phyloP scores from a whole-genome alignment of 2,329 filamentous ascomycete species.

The Incumbomyces lentus region DNA sequence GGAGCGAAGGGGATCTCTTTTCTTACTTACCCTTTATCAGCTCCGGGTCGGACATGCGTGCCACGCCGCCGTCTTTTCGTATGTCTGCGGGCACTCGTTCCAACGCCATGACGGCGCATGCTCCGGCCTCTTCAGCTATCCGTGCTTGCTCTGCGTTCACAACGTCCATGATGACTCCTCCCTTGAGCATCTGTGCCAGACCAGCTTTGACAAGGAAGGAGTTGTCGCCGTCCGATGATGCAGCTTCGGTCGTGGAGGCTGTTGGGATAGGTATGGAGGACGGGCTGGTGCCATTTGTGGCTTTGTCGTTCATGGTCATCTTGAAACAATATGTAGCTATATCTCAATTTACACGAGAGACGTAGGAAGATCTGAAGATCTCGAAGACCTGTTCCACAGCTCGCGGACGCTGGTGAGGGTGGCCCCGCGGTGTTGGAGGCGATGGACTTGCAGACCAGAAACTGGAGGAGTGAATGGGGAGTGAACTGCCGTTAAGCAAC shows the following conservation, averaged over 20 bases:
- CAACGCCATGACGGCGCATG: constrained; percentile 94
- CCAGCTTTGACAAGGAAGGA: constrained; percentile 88
- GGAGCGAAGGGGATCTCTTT: background rate
- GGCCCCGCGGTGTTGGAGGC: no score
- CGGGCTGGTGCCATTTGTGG: constrained; percentile 3
- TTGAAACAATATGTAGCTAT: background rate
- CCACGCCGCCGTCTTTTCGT: constrained; percentile 80
- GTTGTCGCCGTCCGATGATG: constrained; percentile 15
- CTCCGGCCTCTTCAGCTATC: constrained; percentile 94
- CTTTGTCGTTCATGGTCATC: constrained; percentile 20
- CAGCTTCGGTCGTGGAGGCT: constrained; percentile 23
- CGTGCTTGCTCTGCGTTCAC: constrained; percentile 84
- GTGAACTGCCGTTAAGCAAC: no score
- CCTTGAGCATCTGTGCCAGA: constrained; percentile 95
- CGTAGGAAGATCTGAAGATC: no score
- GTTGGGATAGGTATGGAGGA: constrained; percentile 9
- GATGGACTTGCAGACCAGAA: no score
- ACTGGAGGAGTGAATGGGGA: no score
- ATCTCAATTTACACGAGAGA: no score
- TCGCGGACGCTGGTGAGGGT: no score
- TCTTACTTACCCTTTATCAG: constrained; percentile 64
- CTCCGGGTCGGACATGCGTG: constrained; percentile 88
- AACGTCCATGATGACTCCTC: constrained; percentile 97
- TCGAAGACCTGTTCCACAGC: no score
- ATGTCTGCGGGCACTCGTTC: constrained; percentile 97